A percentile compares a stretch with the other conserved stretches of the same genome.
These are phyloP conservation scores for barley (Hordeum vulgare) DNA, from an alignment of 176 grass and related monocot species.

Conservation along the genomic window DNA sequence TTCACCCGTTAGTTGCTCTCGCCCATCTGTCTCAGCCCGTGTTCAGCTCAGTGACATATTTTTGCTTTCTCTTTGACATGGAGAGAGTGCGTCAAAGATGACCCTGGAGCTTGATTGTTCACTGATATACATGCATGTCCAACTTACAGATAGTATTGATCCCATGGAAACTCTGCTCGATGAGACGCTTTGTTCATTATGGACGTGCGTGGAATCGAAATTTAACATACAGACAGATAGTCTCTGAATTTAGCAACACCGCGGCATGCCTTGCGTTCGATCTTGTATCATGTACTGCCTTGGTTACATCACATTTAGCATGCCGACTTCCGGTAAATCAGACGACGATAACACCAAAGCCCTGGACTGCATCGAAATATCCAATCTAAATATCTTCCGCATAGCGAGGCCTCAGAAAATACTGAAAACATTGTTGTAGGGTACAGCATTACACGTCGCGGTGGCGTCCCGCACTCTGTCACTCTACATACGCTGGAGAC, in stretches of 20 bases:
- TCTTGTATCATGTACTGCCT: neutral
- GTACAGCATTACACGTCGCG: neutral
- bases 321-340: neutral
- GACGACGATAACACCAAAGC: neutral
- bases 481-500: no score
- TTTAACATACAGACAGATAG: neutral
- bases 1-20: slow-evolving; percentile 17
- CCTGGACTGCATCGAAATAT: neutral
- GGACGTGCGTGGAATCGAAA: neutral
- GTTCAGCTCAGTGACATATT: neutral
- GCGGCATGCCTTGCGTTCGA: neutral
- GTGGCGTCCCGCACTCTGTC: neutral
- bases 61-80: slow-evolving; percentile 11
- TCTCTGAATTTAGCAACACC: neutral
- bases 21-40: neutral
- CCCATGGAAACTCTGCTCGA: neutral
- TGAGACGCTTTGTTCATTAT: neutral
- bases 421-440: neutral
- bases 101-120: neutral
- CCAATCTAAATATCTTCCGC: neutral
- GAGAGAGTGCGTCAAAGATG: neutral
- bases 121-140: neutral
- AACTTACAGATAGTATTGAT: neutral
- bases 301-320: neutral
- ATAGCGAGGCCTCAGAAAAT: neutral